Evolutionary conservation across 2,329 filamentous ascomycete genomes (phyloP), one percentile per base, ranked within the genome.

Genomic region (Rhynchosporium agropyri): DNA sequence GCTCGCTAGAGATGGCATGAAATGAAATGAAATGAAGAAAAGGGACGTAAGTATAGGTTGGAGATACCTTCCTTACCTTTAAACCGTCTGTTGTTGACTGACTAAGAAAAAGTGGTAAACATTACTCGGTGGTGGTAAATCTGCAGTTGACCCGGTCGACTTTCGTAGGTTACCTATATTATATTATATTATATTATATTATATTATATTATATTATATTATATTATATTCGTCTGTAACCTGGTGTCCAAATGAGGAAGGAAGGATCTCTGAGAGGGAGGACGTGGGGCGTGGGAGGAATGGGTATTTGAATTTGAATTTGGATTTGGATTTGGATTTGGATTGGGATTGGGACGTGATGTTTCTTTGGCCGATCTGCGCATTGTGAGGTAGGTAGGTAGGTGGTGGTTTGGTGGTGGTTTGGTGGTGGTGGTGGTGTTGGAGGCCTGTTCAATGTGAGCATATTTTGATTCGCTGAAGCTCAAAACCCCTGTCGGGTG

Each of bases 311-410:
- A 20, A 20, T 20, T 20, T 20, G 20, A 20, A 20, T 20, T 20
- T 20, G 20, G 1, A 20, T 20, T 20, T 20, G 20, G 1, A 20
- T 20, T 20, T 20, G 20, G 20, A n/a, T n/a, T n/a, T n/a, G n/a
- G n/a, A n/a, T n/a, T n/a, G n/a, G 48, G 29, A 56, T 50, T 56
- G 50, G 59, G 50, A 59, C 45, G 50, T 59, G 46, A 46, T 42
- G 45, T 13, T 13, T 5, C 5, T 15, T 13, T 33, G 48, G 10
- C 28, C 33, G 31, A 26, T 13, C 31, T 15, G 31, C 3, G 31
- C 9, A 15, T 3, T 51, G 3, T 51, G 31, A 8, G 46, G 5
- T 29, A 26, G 28, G 46, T 13, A 29, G 10, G 9, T 36, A 31
- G 46, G 20, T 5, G 48, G 29, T 31, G 48, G 4, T 31, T 20